Conservation (phyloP, 805 yeast genomes). For the Peterozyma xylosa region DNA sequence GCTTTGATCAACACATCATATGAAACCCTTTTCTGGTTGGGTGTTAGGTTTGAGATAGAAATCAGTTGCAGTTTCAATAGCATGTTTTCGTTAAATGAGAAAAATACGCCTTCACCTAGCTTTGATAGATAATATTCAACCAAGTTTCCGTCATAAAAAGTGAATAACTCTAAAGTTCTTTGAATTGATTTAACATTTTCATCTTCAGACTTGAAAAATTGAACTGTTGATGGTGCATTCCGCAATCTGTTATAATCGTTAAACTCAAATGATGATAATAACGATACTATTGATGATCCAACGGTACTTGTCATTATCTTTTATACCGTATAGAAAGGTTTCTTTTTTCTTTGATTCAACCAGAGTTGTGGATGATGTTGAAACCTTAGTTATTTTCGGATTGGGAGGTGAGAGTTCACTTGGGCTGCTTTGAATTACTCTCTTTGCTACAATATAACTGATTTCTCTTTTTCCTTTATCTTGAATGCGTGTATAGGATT, state of each 20-base stretch:
- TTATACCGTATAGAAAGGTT: not conserved
- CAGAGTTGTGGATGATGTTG: not conserved
- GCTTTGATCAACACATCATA: too few species aligned
- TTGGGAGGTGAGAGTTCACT: too few species aligned
- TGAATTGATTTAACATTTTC: not conserved
- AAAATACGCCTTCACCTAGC: too few species aligned
- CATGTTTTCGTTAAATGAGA: too few species aligned
- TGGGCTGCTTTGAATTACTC: too few species aligned
- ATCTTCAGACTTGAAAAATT: not conserved
- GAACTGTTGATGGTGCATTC: not conserved
- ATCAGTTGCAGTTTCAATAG: too few species aligned
- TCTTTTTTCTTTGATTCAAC: not conserved
- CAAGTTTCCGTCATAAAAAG: constrained; percentile 12
- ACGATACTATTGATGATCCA: not conserved
- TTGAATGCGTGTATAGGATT: not conserved
- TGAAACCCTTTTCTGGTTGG: too few species aligned
- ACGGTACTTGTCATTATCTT: not conserved
- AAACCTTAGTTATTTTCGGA: not conserved
- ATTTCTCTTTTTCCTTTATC: not conserved
- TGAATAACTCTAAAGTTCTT: constrained; percentile 16
- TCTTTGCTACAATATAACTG: not conserved
- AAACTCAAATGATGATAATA: constrained; percentile 1
- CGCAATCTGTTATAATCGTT: constrained; percentile 1
- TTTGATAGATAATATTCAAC: not conserved
- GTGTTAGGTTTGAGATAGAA: too few species aligned